phyloP scores from a whole-genome alignment of 2,329 filamentous ascomycete species.

The Colletotrichum graminicola region DNA sequence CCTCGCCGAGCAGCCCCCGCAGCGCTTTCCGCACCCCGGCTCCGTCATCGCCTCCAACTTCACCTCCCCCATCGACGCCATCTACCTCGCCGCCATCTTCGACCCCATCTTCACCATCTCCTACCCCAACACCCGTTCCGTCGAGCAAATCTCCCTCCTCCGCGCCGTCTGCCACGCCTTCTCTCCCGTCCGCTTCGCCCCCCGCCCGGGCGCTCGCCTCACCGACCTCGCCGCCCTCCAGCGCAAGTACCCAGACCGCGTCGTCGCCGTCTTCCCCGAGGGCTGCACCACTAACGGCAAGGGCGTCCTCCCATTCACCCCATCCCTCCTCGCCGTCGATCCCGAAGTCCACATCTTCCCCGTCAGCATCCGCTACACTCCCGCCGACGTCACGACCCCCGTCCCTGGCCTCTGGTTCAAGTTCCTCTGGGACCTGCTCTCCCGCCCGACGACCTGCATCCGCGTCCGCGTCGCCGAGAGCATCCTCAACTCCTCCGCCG shows the following conservation, averaged over 20 bases:
- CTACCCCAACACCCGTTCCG: constrained; percentile 79
- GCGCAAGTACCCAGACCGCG: constrained; percentile 75
- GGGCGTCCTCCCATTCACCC: constrained; percentile 87
- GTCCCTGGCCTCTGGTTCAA: constrained; percentile 78
- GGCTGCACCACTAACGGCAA: constrained; percentile 94
- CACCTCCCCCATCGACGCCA: constrained; percentile 90
- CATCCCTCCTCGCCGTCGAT: constrained; percentile 77
- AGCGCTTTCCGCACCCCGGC: constrained; percentile 81
- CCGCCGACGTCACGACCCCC: constrained; percentile 90
- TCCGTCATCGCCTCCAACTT: constrained; percentile 91
- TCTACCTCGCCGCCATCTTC: constrained; percentile 96
- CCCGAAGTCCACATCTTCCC: constrained; percentile 85
- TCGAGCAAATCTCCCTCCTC: constrained; percentile 82
- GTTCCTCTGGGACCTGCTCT: constrained; percentile 90
- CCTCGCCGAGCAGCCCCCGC: constrained; percentile 77
- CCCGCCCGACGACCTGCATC: constrained; percentile 88
- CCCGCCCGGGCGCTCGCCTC: constrained; percentile 61
- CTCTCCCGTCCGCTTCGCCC: constrained; percentile 64
- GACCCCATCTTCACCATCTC: constrained; percentile 93
- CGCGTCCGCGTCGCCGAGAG: constrained; percentile 89
- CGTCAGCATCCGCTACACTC: constrained; percentile 88
- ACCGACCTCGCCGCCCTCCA: constrained; percentile 75
- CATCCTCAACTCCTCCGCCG: constrained; percentile 65
- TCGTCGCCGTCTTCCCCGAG: constrained; percentile 92
- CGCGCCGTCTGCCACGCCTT: constrained; percentile 82